A percentile compares a stretch with the other conserved stretches of the same genome.
phyloP scores from a whole-genome alignment of 306 rosid species.

The Vigna hirtella region DNA sequence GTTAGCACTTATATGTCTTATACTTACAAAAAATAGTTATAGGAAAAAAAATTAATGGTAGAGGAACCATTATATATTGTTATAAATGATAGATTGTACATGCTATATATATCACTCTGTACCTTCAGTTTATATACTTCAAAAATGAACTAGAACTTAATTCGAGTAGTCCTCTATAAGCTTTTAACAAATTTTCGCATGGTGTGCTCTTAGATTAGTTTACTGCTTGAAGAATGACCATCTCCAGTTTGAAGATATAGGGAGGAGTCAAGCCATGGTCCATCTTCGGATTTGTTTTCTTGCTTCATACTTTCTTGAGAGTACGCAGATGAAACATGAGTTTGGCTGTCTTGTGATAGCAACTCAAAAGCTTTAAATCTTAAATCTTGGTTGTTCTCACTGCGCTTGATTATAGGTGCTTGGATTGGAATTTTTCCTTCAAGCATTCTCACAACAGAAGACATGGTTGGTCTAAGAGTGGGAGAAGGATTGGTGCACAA shows the following conservation, averaged over 20 bases:
- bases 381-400: constrained; percentile 44
- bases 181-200: not conserved
- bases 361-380: constrained; percentile 67
- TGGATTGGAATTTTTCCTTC: constrained; percentile 70
- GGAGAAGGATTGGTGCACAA: constrained; percentile 84
- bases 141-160: not conserved
- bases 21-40: too few relatives aligned
- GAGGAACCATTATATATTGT: too few relatives aligned
- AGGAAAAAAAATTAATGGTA: too few relatives aligned
- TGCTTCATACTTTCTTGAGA: constrained; percentile 52
- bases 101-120: not conserved
- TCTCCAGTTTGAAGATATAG: constrained; percentile 51
- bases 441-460: constrained; percentile 81
- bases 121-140: not conserved
- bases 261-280: constrained; percentile 66
- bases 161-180: not conserved
- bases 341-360: constrained; percentile 61
- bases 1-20: too few relatives aligned
- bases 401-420: constrained; percentile 51
- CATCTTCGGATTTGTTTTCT: constrained; percentile 49
- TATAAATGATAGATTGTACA: not conserved
- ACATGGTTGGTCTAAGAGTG: constrained; percentile 80
- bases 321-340: constrained; percentile 47
- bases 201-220: constrained; percentile 32
- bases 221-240: constrained; percentile 45